Conservation (phyloP, 371 early-diverging fungal genomes). For the Syncephalastrum sp. region DNA sequence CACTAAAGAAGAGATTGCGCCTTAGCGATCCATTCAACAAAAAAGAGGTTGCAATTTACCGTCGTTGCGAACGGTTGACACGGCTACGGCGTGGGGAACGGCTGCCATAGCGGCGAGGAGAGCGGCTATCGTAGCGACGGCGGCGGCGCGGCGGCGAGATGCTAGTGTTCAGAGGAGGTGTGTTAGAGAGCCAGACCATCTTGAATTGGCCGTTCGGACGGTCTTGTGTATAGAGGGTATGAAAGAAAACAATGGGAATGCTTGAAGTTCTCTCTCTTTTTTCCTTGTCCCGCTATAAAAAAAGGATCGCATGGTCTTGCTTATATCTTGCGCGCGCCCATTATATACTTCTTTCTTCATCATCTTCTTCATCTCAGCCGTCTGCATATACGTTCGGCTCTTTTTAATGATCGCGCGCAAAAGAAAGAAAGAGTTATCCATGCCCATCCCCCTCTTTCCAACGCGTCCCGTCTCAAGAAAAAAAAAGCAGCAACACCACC, state of each 20-base stretch:
- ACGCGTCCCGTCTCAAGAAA: neutral
- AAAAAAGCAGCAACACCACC: conserved; percentile 1
- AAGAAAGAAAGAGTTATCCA: conserved; percentile 4
- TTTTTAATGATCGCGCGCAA: conserved; percentile 6
- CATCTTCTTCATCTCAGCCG: conserved; percentile 5
- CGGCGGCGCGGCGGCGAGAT: conserved; percentile 31
- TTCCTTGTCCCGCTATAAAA: neutral
- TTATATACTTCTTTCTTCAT: conserved; percentile 10
- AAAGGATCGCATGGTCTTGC: conserved; percentile 1
- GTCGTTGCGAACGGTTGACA: conserved; percentile 8
- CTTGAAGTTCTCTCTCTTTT: conserved; percentile 7
- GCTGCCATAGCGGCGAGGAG: conserved; percentile 19
- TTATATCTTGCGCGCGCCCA: conserved; percentile 2
- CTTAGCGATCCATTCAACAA: neutral
- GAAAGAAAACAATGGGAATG: conserved; percentile 7
- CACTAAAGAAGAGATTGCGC: conserved; percentile 1
- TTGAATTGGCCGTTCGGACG: neutral
- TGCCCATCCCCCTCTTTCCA: conserved; percentile 3
- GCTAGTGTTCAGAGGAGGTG: too few relatives aligned
- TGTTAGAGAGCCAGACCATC: conserved; percentile 5
- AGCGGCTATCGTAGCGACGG: conserved; percentile 25
- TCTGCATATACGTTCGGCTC: conserved; percentile 4
- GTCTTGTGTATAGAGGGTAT: conserved; percentile 4
- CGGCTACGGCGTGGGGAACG: conserved; percentile 14
- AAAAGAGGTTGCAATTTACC: neutral